Base-by-base conservation (phyloP, 768 basidiomycete species). In the Kwoniella bestiolae region DNA sequence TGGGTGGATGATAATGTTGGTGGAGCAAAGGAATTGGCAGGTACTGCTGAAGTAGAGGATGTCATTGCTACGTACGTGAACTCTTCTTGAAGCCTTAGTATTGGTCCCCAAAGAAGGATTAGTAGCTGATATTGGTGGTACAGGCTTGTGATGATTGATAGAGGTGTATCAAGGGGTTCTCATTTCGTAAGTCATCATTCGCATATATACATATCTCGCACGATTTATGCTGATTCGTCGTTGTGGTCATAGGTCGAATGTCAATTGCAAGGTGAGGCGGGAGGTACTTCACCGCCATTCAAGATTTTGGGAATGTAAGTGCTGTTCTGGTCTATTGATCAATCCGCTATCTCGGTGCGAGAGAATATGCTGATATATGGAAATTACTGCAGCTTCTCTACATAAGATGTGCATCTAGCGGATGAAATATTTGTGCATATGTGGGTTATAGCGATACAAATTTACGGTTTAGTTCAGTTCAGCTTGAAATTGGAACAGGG, bases 1-100 rank as follows among this genome's bases (percentile, higher is more conserved):
- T 98, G 95, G 95, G 96, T 99, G 32, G 96, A 99, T 80, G 94
- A 99, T 80, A 99, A 99, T 78, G 86, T 88, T 68, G 82, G 73
- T 0, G 95, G 96, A 4, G 89, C 87, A 29, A 87, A 86, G 66
- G 85, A 88, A 45, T 84, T 97, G 63, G 87, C 88, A 79, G 94
- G 97, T 75, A 87, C 87, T 1, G 91, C 85, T 3, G 87, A 90
- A 62, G 83, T 88, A 5, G 83, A 82, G 3, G 87, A 87, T 60
- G 81, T 87, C 0, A 86, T 84, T 57, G 86, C 92, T 31, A 85
- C 86, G 92, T 92, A 79, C 71, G 90, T 86, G 45, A 41, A 11
- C 55, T 23, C 34, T n/a, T n/a, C n/a, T n/a, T n/a, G n/a, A n/a
- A n/a, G n/a, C n/a, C n/a, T n/a, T n/a, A n/a, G n/a, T n/a, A n/a